Percentiles rank a stretch among this genome's conserved stretches.
phyloP scores from a whole-genome alignment of 345 rosid species.

The Triadica sebifera region DNA sequence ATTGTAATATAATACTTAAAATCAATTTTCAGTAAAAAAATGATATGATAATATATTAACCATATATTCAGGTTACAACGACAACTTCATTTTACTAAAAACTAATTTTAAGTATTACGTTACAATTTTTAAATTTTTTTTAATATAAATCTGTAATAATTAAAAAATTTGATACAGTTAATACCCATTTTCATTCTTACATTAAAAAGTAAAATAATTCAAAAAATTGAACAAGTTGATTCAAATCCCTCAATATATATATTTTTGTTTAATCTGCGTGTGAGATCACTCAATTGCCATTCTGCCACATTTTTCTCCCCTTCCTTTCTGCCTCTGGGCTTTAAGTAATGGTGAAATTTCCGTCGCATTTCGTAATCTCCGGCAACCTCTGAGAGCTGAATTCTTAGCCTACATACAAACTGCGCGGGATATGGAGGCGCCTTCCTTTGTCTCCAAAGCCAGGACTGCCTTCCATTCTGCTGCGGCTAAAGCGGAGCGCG shows the following conservation, averaged over 20 bases:
- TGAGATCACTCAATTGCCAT: not conserved
- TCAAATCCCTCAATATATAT: not conserved
- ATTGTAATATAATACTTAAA: too few relatives aligned
- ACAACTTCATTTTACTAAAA: too few relatives aligned
- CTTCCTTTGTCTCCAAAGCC: conserved; percentile 82
- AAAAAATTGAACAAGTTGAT: not conserved
- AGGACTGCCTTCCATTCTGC: conserved; percentile 91
- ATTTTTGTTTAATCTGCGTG: too few relatives aligned
- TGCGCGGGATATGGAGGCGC: conserved; percentile 60
- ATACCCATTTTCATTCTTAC: not conserved
- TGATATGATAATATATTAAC: too few relatives aligned
- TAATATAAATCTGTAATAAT: too few relatives aligned
- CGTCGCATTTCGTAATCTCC: not conserved
- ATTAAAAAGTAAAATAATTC: not conserved
- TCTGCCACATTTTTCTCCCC: not conserved
- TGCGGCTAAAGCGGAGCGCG: conserved; percentile 98
- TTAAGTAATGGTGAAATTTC: conserved; percentile 11
- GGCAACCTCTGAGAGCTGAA: not conserved
- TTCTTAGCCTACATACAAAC: conserved; percentile 28
- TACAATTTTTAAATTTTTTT: too few relatives aligned
- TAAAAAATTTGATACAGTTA: too few relatives aligned
- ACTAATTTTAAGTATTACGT: too few relatives aligned
- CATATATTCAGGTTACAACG: too few relatives aligned
- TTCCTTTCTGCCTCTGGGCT: not conserved
- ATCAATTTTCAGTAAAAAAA: too few relatives aligned